A percentile compares a stretch with the other conserved stretches of the same genome.
These are phyloP conservation scores for Penicillium daleae DNA, from an alignment of 495 filamentous ascomycete species.

Conservation along the genomic window DNA sequence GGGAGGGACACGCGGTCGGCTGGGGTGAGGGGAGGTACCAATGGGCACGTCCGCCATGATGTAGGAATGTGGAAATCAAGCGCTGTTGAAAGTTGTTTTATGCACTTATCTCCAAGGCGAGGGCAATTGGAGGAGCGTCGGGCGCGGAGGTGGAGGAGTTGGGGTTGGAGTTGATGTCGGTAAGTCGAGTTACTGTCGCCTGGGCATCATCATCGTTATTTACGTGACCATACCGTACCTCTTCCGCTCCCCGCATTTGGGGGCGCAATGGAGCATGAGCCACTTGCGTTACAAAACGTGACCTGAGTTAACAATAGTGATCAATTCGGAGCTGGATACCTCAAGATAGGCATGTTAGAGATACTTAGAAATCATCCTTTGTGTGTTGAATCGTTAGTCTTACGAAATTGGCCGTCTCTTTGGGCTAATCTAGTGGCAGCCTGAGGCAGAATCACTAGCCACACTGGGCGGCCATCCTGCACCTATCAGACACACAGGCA, in stretches of 20 bases:
- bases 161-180: constrained; percentile 24
- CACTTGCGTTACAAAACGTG: constrained; percentile 25
- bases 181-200: constrained; percentile 26
- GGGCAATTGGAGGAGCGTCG: constrained; percentile 30
- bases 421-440: not conserved
- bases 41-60: constrained; percentile 75
- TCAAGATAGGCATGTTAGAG: not conserved
- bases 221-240: constrained; percentile 39
- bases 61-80: constrained; percentile 20
- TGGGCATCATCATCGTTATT: constrained; percentile 36
- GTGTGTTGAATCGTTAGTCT: not conserved
- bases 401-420: not conserved
- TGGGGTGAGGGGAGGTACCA: constrained; percentile 51
- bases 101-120: constrained; percentile 27
- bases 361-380: not conserved
- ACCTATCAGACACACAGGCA: not conserved
- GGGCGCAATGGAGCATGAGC: constrained; percentile 3
- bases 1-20: constrained; percentile 31
- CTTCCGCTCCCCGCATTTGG: constrained; percentile 25
- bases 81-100: constrained; percentile 1
- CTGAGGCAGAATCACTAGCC: not conserved
- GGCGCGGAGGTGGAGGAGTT: constrained; percentile 18
- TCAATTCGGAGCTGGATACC: not conserved
- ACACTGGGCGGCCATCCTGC: not conserved
- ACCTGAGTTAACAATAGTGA: constrained; percentile 6